These are phyloP conservation scores for Lentinula lateritia DNA, from an alignment of 768 basidiomycete species.

Conservation along the genomic window DNA sequence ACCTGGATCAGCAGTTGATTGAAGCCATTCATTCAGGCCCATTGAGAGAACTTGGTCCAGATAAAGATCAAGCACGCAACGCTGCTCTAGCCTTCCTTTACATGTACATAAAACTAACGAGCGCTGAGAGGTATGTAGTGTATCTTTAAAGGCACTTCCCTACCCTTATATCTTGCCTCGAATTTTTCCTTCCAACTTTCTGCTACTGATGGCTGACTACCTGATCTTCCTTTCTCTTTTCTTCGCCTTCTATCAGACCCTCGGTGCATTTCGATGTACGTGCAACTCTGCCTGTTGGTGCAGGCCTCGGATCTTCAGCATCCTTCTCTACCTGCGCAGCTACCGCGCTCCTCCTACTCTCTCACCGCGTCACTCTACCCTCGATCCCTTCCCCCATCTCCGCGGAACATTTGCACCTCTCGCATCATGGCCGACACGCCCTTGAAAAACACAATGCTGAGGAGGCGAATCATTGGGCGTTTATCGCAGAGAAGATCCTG, in stretches of 20 bases:
- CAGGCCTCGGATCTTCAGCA: constrained; percentile 95
- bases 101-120: constrained; percentile 79
- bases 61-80: constrained; percentile 31
- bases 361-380: constrained; percentile 61
- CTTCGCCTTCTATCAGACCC: constrained; percentile 40
- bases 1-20: constrained; percentile 69
- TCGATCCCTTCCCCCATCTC: constrained; percentile 42
- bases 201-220: neutral
- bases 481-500: constrained; percentile 90
- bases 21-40: constrained; percentile 57
- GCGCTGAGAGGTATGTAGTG: constrained; percentile 47
- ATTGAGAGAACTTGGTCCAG: constrained; percentile 29
- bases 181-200: neutral
- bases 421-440: constrained; percentile 61
- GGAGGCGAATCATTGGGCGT: constrained; percentile 88
- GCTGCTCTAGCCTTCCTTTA: constrained; percentile 80
- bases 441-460: constrained; percentile 63
- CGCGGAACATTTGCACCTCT: constrained; percentile 52
- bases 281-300: constrained; percentile 87
- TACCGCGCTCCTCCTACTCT: constrained; percentile 71
- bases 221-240: constrained; percentile 12
- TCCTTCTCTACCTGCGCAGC: constrained; percentile 89
- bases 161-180: neutral
- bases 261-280: constrained; percentile 78
- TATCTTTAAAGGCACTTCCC: neutral